A percentile compares a stretch with the other conserved stretches of the same genome.
These are phyloP conservation scores for Colletotrichum aenigma DNA, from an alignment of 2,329 filamentous ascomycete species.

Conservation along the genomic window DNA sequence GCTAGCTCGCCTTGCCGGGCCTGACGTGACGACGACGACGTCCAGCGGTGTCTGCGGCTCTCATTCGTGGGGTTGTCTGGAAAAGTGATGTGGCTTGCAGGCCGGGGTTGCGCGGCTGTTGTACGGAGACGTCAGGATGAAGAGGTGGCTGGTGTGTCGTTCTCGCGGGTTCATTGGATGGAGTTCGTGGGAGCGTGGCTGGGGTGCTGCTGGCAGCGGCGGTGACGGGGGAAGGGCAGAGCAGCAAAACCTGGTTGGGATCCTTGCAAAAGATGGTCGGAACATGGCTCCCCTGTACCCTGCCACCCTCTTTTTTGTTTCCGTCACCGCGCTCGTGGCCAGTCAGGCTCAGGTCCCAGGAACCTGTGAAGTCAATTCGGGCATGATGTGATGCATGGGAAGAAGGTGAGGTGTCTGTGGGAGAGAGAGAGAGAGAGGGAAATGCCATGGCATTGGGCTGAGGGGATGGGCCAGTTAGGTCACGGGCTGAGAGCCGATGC, in stretches of 20 bases:
- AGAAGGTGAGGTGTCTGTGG: neutral
- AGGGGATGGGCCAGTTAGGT: neutral
- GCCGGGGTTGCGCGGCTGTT: neutral
- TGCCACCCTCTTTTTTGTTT: conserved; percentile 2
- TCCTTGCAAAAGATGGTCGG: neutral
- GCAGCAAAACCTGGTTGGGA: neutral
- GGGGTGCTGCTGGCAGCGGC: conserved; percentile 1
- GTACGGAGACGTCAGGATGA: neutral
- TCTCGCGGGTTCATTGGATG: neutral
- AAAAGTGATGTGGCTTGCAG: neutral
- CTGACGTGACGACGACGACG: neutral
- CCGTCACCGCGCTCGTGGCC: neutral
- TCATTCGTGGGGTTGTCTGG: neutral
- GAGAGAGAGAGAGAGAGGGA: neutral
- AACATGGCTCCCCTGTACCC: neutral
- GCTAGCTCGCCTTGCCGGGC: neutral
- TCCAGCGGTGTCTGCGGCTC: neutral
- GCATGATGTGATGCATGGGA: neutral
- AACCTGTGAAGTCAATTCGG: neutral
- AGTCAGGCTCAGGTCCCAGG: neutral
- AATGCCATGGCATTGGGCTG: conserved; percentile 1
- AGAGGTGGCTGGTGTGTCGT: neutral
- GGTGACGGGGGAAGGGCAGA: neutral
- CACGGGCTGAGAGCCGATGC: conserved; percentile 6
- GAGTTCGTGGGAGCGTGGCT: neutral